A percentile compares a stretch with the other conserved stretches of the same genome.
phyloP scores from a whole-genome alignment of 805 yeast genomes.

The Suhomyces canberraensis region DNA sequence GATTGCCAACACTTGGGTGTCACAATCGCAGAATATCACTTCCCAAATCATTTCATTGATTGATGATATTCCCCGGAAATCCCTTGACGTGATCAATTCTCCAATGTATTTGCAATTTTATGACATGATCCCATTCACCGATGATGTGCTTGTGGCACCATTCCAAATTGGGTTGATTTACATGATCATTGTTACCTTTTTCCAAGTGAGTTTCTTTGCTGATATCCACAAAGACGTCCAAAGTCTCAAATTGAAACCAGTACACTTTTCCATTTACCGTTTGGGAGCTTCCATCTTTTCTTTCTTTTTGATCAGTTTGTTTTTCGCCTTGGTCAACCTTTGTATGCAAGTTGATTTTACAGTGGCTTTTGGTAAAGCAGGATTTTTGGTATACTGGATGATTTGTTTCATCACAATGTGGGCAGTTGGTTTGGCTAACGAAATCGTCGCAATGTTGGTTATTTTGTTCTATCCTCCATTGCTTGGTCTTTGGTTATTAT shows the following conservation, averaged over 20 bases:
- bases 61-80: conserved; percentile 8
- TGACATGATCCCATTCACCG: conserved; percentile 51
- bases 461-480: conserved; percentile 57
- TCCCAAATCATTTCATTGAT: conserved; percentile 14
- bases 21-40: conserved; percentile 21
- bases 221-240: conserved; percentile 52
- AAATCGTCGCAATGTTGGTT: conserved; percentile 53
- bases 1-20: conserved; percentile 33
- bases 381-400: conserved; percentile 76
- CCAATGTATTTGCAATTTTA: conserved; percentile 32
- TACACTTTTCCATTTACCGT: conserved; percentile 52
- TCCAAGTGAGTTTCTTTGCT: conserved; percentile 61
- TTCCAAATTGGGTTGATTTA: conserved; percentile 74
- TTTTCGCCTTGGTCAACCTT: conserved; percentile 57
- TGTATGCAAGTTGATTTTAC: conserved; percentile 66
- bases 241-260: conserved; percentile 37
- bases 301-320: conserved; percentile 56
- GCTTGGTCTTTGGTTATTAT: conserved; percentile 50
- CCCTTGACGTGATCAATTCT: conserved; percentile 19
- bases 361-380: conserved; percentile 58
- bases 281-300: conserved; percentile 47
- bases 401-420: conserved; percentile 63
- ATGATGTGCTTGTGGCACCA: conserved; percentile 59
- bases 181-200: conserved; percentile 67
- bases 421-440: conserved; percentile 76